These are phyloP conservation scores for Hibiscus tridactylites DNA, from an alignment of 345 rosid species.

Conservation along the genomic window DNA sequence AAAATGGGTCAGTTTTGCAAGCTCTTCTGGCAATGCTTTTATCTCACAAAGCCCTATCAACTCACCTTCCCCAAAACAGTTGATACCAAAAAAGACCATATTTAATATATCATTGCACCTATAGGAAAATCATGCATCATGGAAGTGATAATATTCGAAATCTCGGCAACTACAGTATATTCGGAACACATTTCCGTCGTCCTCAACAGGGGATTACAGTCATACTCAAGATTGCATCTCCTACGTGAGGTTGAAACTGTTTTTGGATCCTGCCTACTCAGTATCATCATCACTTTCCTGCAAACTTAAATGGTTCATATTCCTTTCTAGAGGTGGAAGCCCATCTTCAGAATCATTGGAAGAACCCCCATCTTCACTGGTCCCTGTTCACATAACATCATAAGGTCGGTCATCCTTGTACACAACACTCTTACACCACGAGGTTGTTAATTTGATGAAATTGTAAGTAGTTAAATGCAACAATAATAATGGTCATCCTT, in stretches of 20 bases:
- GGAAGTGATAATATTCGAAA: background rate
- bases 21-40: too few relatives aligned
- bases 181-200: background rate
- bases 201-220: background rate
- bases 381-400: constrained; percentile 15
- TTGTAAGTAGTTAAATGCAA: background rate
- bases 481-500: background rate
- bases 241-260: background rate
- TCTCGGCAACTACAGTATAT: background rate
- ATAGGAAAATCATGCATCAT: background rate
- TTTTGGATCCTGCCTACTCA: constrained; percentile 16
- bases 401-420: background rate
- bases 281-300: constrained; percentile 54
- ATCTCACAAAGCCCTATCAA: too few relatives aligned
- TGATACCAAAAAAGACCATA: background rate
- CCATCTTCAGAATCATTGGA: constrained; percentile 60
- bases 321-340: constrained; percentile 83
- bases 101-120: too few relatives aligned
- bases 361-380: constrained; percentile 29
- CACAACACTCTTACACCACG: background rate
- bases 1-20: too few relatives aligned
- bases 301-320: constrained; percentile 60
- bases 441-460: background rate
- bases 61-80: background rate
- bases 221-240: background rate